These are phyloP conservation scores for Boletus insuetus DNA, from an alignment of 768 basidiomycete genomes.

Conservation along the genomic window DNA sequence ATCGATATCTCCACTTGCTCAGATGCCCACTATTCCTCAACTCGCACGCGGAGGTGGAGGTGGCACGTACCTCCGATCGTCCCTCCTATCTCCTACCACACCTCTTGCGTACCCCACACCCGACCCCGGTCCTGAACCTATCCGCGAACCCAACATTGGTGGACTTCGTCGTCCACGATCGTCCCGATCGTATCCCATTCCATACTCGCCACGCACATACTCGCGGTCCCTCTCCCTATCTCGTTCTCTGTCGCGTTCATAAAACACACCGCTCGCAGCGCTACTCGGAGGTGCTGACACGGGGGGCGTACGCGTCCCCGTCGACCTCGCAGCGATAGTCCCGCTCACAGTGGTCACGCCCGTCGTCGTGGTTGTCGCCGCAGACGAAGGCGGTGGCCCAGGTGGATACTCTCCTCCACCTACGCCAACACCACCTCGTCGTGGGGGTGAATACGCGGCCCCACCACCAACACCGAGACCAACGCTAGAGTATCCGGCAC, in stretches of 20 bases:
- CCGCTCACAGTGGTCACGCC: constrained; percentile 1
- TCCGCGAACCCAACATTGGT: constrained; percentile 21
- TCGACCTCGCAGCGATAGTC: constrained; percentile 3
- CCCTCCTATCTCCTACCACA: constrained; percentile 28
- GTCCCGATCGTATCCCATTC: constrained; percentile 38
- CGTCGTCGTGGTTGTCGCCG: constrained; percentile 3
- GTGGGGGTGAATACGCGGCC: constrained; percentile 30
- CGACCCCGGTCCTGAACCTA: not conserved
- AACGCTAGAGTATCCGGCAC: constrained; percentile 15
- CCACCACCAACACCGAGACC: not conserved
- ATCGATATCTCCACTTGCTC: not conserved
- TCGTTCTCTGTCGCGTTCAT: constrained; percentile 23
- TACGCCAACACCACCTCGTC: constrained; percentile 12
- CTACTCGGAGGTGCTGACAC: constrained; percentile 24
- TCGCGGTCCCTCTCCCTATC: constrained; percentile 33
- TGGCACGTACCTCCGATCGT: constrained; percentile 38
- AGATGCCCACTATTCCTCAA: not conserved
- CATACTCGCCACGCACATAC: constrained; percentile 30
- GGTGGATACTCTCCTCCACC: constrained; percentile 18
- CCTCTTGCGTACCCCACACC: constrained; percentile 20
- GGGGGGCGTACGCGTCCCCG: constrained; percentile 22
- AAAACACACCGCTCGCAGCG: constrained; percentile 28
- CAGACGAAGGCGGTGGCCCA: constrained; percentile 21
- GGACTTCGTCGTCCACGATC: constrained; percentile 26
- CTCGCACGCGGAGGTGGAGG: constrained; percentile 20